Base-by-base conservation (phyloP, 306 rosid species). In the Quercus ilex region DNA sequence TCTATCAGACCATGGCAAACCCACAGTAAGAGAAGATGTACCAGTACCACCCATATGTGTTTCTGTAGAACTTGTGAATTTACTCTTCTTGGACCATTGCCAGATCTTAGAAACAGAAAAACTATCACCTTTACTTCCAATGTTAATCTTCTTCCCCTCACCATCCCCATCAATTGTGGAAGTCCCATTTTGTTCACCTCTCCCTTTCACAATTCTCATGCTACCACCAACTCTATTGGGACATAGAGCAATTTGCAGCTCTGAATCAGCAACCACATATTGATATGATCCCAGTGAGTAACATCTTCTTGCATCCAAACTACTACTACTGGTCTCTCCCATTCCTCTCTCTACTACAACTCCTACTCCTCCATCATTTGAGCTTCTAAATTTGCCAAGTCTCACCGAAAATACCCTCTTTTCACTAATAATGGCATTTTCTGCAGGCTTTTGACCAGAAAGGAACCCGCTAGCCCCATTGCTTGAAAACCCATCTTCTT, bases 211-310 rank as follows among this genome's bases (percentile, higher is more conserved):
- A 43, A 89, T 76, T 80, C 93, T 91, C 89, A 80, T 82, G 58
- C 93, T 88, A 26, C 77, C 75, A 83, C 75, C 89, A 79, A 82
- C 83, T 77, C 86, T 89, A 19, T 81, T 87, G 21, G 90, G 79
- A 26, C 87, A 74, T 3, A 91, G 84, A 62, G 96, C 92, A 70
- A 94, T 97, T 76, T 84, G 87, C 82, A 94, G 77, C 60, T 94
- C 97, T 26, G 97, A 94, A 83, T 88, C 94, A 80, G 87, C 91
- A 78, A 91, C 97, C 57, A 94, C 92, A 81, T 94, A 94, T 73
- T 94, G 97, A 70, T 80, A 92, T 21, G 98, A 94, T 33, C 98
- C 98, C 98, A 94, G 89, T 79, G 98, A 94, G 65, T 83, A 94
- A 82, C 98, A 94, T 74, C 98, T 92, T 75, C 98, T 94, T 23